Base-by-base conservation (phyloP, 257 asterid genomes). In the Fraxinus excelsior region DNA sequence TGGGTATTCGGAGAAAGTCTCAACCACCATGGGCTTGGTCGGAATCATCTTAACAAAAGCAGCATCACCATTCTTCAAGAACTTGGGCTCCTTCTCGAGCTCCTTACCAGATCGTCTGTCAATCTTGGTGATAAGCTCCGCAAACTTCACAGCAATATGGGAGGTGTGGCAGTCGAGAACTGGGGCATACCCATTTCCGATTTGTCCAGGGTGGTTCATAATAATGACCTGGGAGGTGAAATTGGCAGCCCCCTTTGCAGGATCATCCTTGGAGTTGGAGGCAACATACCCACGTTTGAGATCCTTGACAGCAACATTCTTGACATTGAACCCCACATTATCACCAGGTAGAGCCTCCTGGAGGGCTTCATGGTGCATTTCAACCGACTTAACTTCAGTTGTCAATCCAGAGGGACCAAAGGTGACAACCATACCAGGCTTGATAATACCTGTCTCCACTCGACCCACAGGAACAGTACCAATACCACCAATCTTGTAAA, bases 241-340 rank as follows among this genome's bases (percentile, higher is more conserved):
- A 74, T 35, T 76, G 40, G 80, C 80, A 51, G 80, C 80, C 38
- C 70, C 80, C 80, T 76, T 76, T 26, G 80, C 92, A 0, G 96
- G 96, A 74, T 91, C 94, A 71, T 91, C 96, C 90, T 91, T 89
- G 31, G 97, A 91, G 86, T 92, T 92, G 75, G 97, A 89, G 1
- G 94, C 94, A 70, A 91, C 97, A 53, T 3, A 89, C 32, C 97
- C 97, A 82, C 97, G 93, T 88, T 89, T 91, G 42, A 92, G 85
- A 88, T 92, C 97, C 87, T 90, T 92, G 28, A 56, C 80, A 6
- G 80, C 74, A 16, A 67, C 80, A 51, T 76, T 74, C 80, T 76
- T 76, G 14, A 74, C 70, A 74, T 76, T 76, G 70, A 68, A 76
- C 80, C 12, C 80, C 70, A 76, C 80, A 53, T 76, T 76, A 75